Base-by-base conservation (phyloP, 352 stramenopile genomes). In the Aphanomyces euteiches region DNA sequence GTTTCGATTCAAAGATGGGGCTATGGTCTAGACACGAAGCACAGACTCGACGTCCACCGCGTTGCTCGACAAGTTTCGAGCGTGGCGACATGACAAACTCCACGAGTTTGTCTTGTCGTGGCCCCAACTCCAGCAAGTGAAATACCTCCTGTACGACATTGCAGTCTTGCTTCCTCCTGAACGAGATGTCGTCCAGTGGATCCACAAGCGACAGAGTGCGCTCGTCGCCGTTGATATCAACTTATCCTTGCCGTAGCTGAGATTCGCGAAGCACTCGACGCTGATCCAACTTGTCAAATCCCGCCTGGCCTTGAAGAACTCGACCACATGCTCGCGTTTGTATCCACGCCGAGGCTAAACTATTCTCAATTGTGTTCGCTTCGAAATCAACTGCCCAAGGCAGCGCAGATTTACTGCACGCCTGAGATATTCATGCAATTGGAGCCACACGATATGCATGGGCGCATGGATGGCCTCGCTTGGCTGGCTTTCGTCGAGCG, bases 341-440 rank as follows among this genome's bases (percentile, higher is more conserved):
- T 70, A 8, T 21, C 17, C 5, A 12, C 41, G 28, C 64, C 64
- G 4, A 5, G n/a, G 37, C 64, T 70, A 17, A 63, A 60, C 17
- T 70, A 61, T 12, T 15, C 10, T 4, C 64, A 70, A 3, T 63
- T 70, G 15, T 8, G n/a, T 3, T 21, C 17, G 4, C 6, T 48
- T 7, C 10, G 43, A 4, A 12, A 7, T 37, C n/a, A 47, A 28
- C 21, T 70, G 1, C 47, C 36, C n/a, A 7, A 13, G 6, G 19
- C 59, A 3, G 59, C 41, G 6, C 19, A 36, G 8, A 15, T 19
- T 19, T 70, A 64, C 48, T 45, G 43, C n/a, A 64, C 54, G 3
- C 47, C 64, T 7, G 53, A 56, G 40, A 50, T 70, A 17, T 70
- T 70, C 40, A 13, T 61, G n/a, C 64, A 70, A 36, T 5, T 61